These are phyloP conservation scores for Phytophthora quininea DNA, from an alignment of 352 stramenopile genomes.

Conservation along the genomic window DNA sequence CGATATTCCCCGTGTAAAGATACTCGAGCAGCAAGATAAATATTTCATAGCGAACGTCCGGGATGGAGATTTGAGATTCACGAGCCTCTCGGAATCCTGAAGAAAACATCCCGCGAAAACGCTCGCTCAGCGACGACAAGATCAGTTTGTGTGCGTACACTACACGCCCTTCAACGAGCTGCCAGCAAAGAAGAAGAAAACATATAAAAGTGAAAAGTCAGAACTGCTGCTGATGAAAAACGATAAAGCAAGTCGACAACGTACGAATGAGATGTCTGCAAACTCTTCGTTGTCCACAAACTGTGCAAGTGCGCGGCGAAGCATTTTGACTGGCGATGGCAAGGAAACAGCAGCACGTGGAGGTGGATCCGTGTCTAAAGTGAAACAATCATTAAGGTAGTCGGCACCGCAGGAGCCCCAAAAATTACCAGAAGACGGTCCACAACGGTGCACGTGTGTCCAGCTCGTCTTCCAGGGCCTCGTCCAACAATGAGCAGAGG, in stretches of 20 bases:
- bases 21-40: constrained; percentile 95
- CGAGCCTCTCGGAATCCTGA: constrained; percentile 90
- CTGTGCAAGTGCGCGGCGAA: constrained; percentile 81
- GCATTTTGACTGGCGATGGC: constrained; percentile 59
- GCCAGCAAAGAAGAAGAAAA: constrained; percentile 5
- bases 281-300: constrained; percentile 95
- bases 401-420: constrained; percentile 92
- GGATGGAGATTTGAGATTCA: constrained; percentile 87
- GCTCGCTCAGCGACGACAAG: constrained; percentile 91
- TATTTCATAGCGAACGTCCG: constrained; percentile 88
- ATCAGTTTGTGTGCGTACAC: constrained; percentile 96
- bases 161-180: constrained; percentile 91
- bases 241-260: constrained; percentile 17
- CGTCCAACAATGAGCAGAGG: constrained; percentile 88
- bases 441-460: constrained; percentile 94
- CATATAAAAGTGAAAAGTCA: constrained; percentile 3
- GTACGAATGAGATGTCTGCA: constrained; percentile 94
- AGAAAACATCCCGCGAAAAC: constrained; percentile 96
- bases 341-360: constrained; percentile 85
- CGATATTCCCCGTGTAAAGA: constrained; percentile 90
- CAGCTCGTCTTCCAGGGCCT: constrained; percentile 88
- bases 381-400: constrained; percentile 95
- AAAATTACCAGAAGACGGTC: constrained; percentile 95
- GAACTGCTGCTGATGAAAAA: constrained; percentile 1
- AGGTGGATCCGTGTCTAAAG: constrained; percentile 94